Evolutionary conservation across 257 asterid genomes (phyloP).

Genomic region (Lantana camara): DNA sequence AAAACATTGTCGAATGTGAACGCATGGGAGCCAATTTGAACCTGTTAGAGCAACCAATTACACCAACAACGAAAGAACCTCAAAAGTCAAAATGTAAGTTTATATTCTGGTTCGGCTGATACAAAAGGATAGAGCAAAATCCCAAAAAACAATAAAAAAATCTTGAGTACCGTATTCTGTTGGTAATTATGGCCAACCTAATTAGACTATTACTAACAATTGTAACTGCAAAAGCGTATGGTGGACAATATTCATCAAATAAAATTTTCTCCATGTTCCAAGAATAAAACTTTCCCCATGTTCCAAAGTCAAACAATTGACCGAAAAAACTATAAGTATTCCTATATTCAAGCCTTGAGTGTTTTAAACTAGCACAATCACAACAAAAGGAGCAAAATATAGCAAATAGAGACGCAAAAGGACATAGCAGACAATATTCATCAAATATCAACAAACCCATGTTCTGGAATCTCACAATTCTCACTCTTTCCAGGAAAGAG

Average conservation of each 20-base stretch:
- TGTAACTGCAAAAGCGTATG: neutral
- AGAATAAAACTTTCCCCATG: no score
- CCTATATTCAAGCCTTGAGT: no score
- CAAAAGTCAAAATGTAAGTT: neutral
- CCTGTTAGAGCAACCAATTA: conserved; percentile 53
- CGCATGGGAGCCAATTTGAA: conserved; percentile 93
- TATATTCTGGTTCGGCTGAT: neutral
- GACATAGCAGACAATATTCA: neutral
- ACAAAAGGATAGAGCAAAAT: neutral
- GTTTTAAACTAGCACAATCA: no score
- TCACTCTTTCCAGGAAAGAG: no score
- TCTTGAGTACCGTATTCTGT: neutral
- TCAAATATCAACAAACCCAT: neutral
- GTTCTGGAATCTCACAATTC: neutral
- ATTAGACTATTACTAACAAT: neutral
- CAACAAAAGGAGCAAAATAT: no score
- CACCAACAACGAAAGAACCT: conserved; percentile 13
- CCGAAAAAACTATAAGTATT: neutral
- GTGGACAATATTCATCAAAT: neutral
- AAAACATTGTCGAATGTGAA: conserved; percentile 84
- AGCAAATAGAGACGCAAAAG: neutral
- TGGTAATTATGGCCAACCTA: neutral
- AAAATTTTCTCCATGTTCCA: no score
- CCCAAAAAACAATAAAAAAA: neutral
- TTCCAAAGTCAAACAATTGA: neutral